Percentiles rank a stretch among this genome's conserved stretches.
Evolutionary conservation across 2,329 filamentous ascomycete genomes (phyloP).

Genomic region (Metarhizium sp.): DNA sequence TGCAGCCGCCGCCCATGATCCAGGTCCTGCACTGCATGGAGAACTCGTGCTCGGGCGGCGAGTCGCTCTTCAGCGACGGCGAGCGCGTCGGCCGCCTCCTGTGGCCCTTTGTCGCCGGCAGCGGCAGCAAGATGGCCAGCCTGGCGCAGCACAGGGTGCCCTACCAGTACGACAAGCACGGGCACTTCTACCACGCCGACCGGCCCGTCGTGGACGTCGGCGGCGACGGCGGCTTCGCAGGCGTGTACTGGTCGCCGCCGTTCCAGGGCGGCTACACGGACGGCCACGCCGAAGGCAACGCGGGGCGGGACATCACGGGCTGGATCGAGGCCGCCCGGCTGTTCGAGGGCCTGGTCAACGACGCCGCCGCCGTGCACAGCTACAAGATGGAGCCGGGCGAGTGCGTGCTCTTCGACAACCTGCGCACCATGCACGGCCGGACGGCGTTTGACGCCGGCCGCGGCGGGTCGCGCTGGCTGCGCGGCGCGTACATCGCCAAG

Average conservation of each 20-base stretch:
- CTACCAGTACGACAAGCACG: constrained; percentile 62
- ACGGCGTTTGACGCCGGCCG: constrained; percentile 56
- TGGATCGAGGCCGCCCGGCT: constrained; percentile 41
- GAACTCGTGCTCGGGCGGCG: constrained; percentile 70
- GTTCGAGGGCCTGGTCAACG: constrained; percentile 53
- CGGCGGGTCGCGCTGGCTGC: constrained; percentile 67
- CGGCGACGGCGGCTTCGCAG: constrained; percentile 12
- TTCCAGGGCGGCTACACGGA: constrained; percentile 54
- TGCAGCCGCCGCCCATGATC: constrained; percentile 66
- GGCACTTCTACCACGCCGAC: constrained; percentile 50
- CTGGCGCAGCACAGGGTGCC: constrained; percentile 29
- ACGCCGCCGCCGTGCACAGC: constrained; percentile 52
- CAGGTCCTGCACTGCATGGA: constrained; percentile 86
- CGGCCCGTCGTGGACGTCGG: constrained; percentile 42
- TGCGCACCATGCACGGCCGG: constrained; percentile 75
- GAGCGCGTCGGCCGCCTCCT: constrained; percentile 45
- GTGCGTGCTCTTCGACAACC: constrained; percentile 89
- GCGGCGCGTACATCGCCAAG: constrained; percentile 70
- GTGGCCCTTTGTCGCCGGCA: constrained; percentile 11
- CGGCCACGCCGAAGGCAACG: neutral
- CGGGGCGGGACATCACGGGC: constrained; percentile 12
- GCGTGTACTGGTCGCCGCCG: constrained; percentile 60
- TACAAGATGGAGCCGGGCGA: constrained; percentile 70
- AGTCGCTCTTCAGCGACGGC: constrained; percentile 78
- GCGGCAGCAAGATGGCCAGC: constrained; percentile 5